phyloP scores from a whole-genome alignment of 2,329 filamentous ascomycete genomes.

The Curvularia hawaiiensis region DNA sequence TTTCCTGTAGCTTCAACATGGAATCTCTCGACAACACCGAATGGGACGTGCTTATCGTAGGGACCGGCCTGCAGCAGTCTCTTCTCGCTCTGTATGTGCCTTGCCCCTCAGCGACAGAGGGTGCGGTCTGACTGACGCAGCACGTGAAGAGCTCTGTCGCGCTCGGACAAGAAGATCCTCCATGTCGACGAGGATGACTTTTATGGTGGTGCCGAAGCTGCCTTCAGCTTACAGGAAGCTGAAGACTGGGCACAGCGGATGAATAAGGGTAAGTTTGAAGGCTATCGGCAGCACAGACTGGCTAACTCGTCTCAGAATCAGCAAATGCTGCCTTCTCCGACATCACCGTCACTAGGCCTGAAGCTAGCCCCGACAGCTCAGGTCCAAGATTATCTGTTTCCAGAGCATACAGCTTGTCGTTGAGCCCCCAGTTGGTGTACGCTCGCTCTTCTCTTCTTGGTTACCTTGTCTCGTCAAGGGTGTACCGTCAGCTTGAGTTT shows the following conservation, averaged over 20 bases:
- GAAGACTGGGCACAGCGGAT: constrained; percentile 70
- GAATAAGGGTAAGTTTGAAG: constrained; percentile 36
- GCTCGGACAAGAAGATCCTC: constrained; percentile 87
- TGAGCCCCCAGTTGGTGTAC: constrained; percentile 88
- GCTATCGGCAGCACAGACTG: not conserved
- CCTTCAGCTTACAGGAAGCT: constrained; percentile 81
- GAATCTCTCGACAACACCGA: constrained; percentile 56
- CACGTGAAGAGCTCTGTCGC: constrained; percentile 79
- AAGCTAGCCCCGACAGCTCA: constrained; percentile 26
- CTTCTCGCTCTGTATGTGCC: constrained; percentile 59
- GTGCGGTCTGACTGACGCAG: constrained; percentile 74
- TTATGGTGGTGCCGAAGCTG: constrained; percentile 86
- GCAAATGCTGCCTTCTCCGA: constrained; percentile 33
- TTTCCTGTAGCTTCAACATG: constrained; percentile 44
- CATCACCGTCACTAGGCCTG: constrained; percentile 42
- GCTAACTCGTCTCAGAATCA: constrained; percentile 23
- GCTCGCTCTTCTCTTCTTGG: constrained; percentile 77
- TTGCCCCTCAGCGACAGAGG: constrained; percentile 17
- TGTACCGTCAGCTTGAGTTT: constrained; percentile 90
- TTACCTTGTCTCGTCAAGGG: constrained; percentile 84
- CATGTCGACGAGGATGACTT: constrained; percentile 87
- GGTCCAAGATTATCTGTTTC: constrained; percentile 61
- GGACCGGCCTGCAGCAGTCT: constrained; percentile 59
- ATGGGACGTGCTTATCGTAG: constrained; percentile 60
- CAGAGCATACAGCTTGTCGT: constrained; percentile 79